Base-by-base conservation (phyloP, 169 alveolate genomes). In the Neospora caninum region DNA sequence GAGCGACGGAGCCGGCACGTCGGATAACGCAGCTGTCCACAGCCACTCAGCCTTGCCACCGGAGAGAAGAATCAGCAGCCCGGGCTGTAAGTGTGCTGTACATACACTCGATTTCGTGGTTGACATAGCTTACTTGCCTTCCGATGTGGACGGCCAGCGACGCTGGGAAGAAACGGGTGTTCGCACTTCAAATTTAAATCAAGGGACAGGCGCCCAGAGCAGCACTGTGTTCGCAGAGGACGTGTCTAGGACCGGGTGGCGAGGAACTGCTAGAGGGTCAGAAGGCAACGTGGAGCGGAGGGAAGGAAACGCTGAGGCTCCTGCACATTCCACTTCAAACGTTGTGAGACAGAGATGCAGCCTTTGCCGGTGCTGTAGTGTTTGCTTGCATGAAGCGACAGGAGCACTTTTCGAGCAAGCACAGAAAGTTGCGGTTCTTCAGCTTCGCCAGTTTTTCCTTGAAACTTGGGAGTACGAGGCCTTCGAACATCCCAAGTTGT, bases 401-500 rank as follows among this genome's bases (percentile, higher is more conserved):
- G 86, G 45, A 16, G 86, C 49, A 1, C 41, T 88, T 80, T 45
- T 88, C 53, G 82, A 36, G 84, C 93, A 88, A 45, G 16, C 58
- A 31, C 82, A 88, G 84, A 53, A 84, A 0, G 93, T 88, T 16
- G 93, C 64, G 25, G 93, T 88, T 31, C 93, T 88, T 39, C 49
- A 53, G 93, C 93, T 88, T 10, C 49, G 93, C 67, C 93, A 88
- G 93, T 49, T 58, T 13, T 88, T 88, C 64, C 93, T 88, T 38
- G 93, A 88, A 29, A n/a, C 93, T 20, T 88, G 93, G 93, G 93
- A 53, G 42, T 53, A 53, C 38, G 93, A 88, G 41, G 93, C 93
- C 38, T 88, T 88, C 43, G 86, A 53, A 29, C 49, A 13, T 2
- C 93, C 93, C 36, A 38, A 43, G 0, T 27, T 58, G 64, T 0